Evolutionary conservation across 73 alveolate genomes (phyloP), one percentile per base, ranked within the genome.

Genomic region (Halteria grandinella): DNA sequence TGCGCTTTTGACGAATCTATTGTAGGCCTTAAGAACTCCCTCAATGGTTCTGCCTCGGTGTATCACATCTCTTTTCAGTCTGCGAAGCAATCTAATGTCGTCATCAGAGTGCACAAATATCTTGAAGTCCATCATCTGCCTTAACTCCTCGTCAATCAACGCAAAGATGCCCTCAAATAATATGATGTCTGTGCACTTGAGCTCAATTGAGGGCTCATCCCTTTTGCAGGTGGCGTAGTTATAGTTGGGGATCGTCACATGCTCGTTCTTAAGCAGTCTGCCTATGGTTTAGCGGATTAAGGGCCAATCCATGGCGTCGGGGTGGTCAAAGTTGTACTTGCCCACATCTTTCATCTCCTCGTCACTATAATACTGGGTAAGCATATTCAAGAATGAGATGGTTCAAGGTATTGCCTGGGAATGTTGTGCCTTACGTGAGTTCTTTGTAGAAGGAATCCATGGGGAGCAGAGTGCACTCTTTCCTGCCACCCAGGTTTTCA

Each of bases 141-240:
- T 80, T 53, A 96, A 87, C 69, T 97, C 69, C 55, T 86, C 77
- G 82, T 97, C 99, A 90, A 92, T 85, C 45, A 97, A 89, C 12
- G 98, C 95, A 69, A 97, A 86, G 44, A 97, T 97, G 15, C 99
- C 99, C 75, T 97, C 99, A 57, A 95, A 85, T 11, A 97, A 78
- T 32, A 97, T 94, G 63, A 97, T 74, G 52, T 85, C 73, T 32
- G 94, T 73, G 27, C 98, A 97, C 55, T 82, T 70, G 39, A 94
- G 69, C 54, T 83, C 79, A n/a, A 41, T 63, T 12, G 90, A 82
- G 33, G 83, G 90, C 39, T 57, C 59, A 50, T 75, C 69, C 64
- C 98, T 81, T 51, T 51, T 54, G 86, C 91, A 91, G 24, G 97
- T 93, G 0, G 73, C 81, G 75, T 85, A 93, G 80, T 91, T 91